Base-by-base conservation (phyloP, 805 yeast species). In the Teunomyces kruisii region DNA sequence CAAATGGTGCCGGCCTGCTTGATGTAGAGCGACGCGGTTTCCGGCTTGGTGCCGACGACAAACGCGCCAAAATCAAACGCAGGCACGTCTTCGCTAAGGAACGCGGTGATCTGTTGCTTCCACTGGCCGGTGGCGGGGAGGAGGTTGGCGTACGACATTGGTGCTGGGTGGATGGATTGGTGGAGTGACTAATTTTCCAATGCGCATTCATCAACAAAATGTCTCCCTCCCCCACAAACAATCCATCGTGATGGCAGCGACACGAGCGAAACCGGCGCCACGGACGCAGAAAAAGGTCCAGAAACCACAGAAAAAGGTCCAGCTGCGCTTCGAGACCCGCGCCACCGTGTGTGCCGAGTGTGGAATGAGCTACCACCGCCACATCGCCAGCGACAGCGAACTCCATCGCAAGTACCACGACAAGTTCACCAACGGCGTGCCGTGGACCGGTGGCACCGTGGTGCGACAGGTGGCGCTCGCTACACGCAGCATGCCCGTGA, bases 51-150 rank as follows among this genome's bases (percentile, higher is more conserved):
- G 9, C 98, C 97, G n/a, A 92, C 98, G 2, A 92, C 98, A 57
- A 70, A 88, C 2, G 97, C 98, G 28, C 98, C 98, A 56, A 84
- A 86, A 63, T 91, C 98, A 56, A 92, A 92, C 0, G 95, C 81
- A 1, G 98, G 97, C 12, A 87, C 92, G 57, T 91, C 98, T 58
- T 91, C 98, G 4, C 79, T 72, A 10, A 91, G 70, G 84, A 88
- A 91, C 36, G 70, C 74, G 8, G 89, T 80, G 49, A 92, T 80
- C 48, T 83, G 84, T 41, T 78, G 79, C 59, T 83, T 89, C 98
- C 98, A 92, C 40, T 70, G 72, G 3, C 96, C 95, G 44, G 79
- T 80, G 4, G 74, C 67, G 0, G 97, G 96, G 22, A 92, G 73
- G 33, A 88, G 66, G 55, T 85, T 79, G 10, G 70, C 74, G 57